Evolutionary conservation across 2,329 filamentous ascomycete species (phyloP), one percentile per base, ranked within the genome.

Genomic region (Ustilaginoidea virens): DNA sequence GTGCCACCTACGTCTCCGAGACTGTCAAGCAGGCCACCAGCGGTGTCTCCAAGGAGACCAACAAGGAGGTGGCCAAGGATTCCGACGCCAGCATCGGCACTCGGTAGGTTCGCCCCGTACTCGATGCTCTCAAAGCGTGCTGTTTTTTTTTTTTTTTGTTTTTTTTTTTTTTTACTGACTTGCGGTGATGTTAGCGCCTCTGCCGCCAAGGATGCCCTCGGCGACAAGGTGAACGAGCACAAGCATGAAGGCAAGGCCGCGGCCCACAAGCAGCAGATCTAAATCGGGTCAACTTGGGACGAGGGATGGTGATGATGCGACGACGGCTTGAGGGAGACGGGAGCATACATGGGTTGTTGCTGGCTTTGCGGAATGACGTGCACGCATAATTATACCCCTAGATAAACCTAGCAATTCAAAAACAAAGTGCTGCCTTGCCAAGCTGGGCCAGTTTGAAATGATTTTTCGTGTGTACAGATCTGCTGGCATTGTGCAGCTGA

Each of bases 51-150:
- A 78, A 79, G 69, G 71, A 77, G 58, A 59, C 60, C 59, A 78
- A 79, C 68, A 77, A 79, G 68, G 48, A 64, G 40, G 63, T 71
- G 39, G 74, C 73, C 52, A 77, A 78, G 65, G 69, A 71, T 48
- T 51, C 41, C 50, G 55, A 73, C 47, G 61, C 60, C 36, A 39
- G 41, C 40, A 5, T 72, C 33, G 48, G 55, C 46, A 71, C 65
- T 47, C 71, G 73, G 60, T 63, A 51, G 10, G 24, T 13, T 14
- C n/a, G 3, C 10, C 9, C 10, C 44, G 55, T n/a, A n/a, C n/a
- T n/a, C n/a, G n/a, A n/a, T n/a, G n/a, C n/a, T n/a, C n/a, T n/a
- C n/a, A n/a, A n/a, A n/a, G n/a, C n/a, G n/a, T n/a, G n/a, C n/a
- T n/a, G n/a, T n/a, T 27, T 5, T 15, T 4, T 12, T 7, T 15